Percentiles rank a stretch among this genome's conserved stretches.
Evolutionary conservation across 2,329 filamentous ascomycete species (phyloP).

Genomic region (Fusarium chaquense): DNA sequence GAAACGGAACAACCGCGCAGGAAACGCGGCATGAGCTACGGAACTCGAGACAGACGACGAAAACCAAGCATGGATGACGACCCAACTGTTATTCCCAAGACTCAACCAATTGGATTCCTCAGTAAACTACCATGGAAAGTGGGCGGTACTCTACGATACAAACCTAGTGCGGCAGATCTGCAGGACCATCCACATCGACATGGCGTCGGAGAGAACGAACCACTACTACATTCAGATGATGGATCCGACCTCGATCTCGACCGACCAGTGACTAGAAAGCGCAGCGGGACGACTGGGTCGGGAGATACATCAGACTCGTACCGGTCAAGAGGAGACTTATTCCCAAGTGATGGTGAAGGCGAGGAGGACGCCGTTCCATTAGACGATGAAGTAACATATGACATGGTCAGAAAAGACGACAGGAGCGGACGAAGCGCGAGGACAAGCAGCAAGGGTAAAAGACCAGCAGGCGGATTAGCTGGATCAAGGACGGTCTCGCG

Average conservation of each 20-base stretch:
- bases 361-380: slow-evolving; percentile 94
- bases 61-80: slow-evolving; percentile 70
- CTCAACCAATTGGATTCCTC: slow-evolving; percentile 86
- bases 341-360: slow-evolving; percentile 86
- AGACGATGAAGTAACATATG: slow-evolving; percentile 91
- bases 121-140: slow-evolving; percentile 86
- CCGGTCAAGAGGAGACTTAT: slow-evolving; percentile 88
- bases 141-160: slow-evolving; percentile 85
- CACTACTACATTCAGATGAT: slow-evolving; percentile 67
- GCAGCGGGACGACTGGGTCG: slow-evolving; percentile 84
- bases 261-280: slow-evolving; percentile 58
- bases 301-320: slow-evolving; percentile 86
- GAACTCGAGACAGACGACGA: slow-evolving; percentile 70
- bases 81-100: slow-evolving; percentile 90
- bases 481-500: slow-evolving; percentile 67
- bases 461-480: slow-evolving; percentile 54
- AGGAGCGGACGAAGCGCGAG: slow-evolving; percentile 70
- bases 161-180: slow-evolving; percentile 89
- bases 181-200: slow-evolving; percentile 81
- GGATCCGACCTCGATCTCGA: slow-evolving; percentile 50
- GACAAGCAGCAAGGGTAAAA: slow-evolving; percentile 70
- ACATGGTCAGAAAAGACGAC: slow-evolving; percentile 81
- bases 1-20: slow-evolving; percentile 72
- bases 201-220: slow-evolving; percentile 71
- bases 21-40: slow-evolving; percentile 91